Base-by-base conservation (phyloP, 495 filamentous ascomycete genomes). In the Aspergillus steynii region DNA sequence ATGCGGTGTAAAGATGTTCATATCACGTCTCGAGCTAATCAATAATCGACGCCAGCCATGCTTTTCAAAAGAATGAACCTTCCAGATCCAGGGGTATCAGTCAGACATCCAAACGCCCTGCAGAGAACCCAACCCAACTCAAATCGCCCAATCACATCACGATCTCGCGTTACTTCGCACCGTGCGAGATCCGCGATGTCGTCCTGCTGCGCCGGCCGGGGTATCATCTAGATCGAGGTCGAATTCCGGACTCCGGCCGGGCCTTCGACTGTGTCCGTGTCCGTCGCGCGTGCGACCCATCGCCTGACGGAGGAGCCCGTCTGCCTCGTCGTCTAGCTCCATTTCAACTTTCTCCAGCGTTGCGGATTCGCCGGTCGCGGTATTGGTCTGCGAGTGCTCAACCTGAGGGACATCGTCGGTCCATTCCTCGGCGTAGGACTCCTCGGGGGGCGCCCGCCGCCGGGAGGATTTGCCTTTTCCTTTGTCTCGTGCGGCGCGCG, bases 271-370 rank as follows among this genome's bases (percentile, higher is more conserved):
- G 32, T 70, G 71, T 9, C 64, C 65, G 3, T 68, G 67, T 9
- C 64, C 68, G 3, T 69, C 69, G 20, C 74, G 73, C 12, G 78
- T 73, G 9, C 69, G 76, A 29, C 66, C 66, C 37, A 81, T 61
- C 0, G 77, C 75, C 12, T 74, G 69, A 4, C 69, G 68, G 0
- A 81, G 57, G 0, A 81, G 59, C 14, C 68, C 71, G 29, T 80
- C 72, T 7, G 78, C 78, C 55, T 79, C 73, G 1, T 72, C 66
- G 50, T 81, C 78, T 0, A 81, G 63, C 46, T 77, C 77, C 72
- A 76, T 77, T 49, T 78, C 78, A 5, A 77, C 68, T n/a, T 68
- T 67, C n/a, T 76, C 73, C 15, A 72, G 62, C 0, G 62, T 59
- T 3, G 63, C 63, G 2, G 51, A 27, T 1, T 57, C 49, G 15